Evolutionary conservation across 805 yeast species (phyloP).

Genomic region (Isabelozyma pseudorhagii): DNA sequence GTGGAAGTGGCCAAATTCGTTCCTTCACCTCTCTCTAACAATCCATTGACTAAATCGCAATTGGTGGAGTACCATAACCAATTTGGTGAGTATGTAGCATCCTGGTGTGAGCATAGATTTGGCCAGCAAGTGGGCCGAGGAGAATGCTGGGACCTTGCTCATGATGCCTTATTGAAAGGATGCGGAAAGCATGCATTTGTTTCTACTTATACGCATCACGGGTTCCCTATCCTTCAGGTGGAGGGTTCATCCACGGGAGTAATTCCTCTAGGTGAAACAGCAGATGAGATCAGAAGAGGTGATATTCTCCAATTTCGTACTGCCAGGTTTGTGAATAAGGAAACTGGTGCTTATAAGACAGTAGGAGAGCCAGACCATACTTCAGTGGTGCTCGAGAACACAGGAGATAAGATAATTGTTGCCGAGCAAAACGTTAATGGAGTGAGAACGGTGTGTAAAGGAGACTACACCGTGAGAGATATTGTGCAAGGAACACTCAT

Average conservation of each 20-base stretch:
- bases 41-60: conserved; percentile 26
- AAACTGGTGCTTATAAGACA: conserved; percentile 29
- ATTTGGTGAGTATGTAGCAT: conserved; percentile 52
- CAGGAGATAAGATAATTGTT: conserved; percentile 28
- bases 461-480: conserved; percentile 33
- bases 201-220: conserved; percentile 46
- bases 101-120: conserved; percentile 49
- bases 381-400: conserved; percentile 26
- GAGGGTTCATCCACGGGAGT: conserved; percentile 14
- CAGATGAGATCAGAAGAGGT: conserved; percentile 50
- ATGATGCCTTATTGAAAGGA: conserved; percentile 49
- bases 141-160: conserved; percentile 62
- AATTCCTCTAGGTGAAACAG: conserved; percentile 10
- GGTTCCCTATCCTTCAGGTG: conserved; percentile 36
- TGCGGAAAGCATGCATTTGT: conserved; percentile 60
- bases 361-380: conserved; percentile 59
- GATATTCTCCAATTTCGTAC: conserved; percentile 50
- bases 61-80: conserved; percentile 30
- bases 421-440: conserved; percentile 52
- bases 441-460: conserved; percentile 35
- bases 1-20: conserved; percentile 26
- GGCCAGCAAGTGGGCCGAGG: conserved; percentile 53
- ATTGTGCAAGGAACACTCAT: conserved; percentile 41
- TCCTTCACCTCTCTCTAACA: conserved; percentile 41
- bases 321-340: conserved; percentile 37